Conservation (phyloP, 768 basidiomycete species). For the Serendipita indica region DNA sequence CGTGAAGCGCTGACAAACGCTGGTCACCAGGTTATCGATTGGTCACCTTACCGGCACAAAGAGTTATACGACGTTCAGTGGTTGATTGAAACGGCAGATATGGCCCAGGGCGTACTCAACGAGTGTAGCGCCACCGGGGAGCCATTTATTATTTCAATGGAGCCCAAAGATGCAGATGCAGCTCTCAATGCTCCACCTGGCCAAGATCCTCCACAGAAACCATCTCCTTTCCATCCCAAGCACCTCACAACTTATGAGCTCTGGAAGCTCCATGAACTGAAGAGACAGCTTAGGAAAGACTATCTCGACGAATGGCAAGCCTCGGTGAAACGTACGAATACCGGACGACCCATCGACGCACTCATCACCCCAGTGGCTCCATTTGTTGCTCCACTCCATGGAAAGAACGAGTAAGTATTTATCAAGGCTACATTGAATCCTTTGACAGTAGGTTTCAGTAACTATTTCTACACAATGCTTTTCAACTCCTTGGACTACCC, state of each 20-base stretch:
- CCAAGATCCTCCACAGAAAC: slow-evolving; percentile 8
- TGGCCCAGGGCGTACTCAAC: slow-evolving; percentile 29
- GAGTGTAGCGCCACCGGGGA: slow-evolving; percentile 28
- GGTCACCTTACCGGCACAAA: slow-evolving; percentile 41
- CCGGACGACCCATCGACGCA: slow-evolving; percentile 61
- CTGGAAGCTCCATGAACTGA: slow-evolving; percentile 50
- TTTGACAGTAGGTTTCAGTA: slow-evolving; percentile 4
- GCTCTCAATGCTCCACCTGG: background rate
- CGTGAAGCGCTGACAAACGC: slow-evolving; percentile 42
- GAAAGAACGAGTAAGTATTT: slow-evolving; percentile 33
- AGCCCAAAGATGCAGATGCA: background rate
- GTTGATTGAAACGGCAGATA: slow-evolving; percentile 20
- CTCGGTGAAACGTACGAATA: slow-evolving; percentile 37
- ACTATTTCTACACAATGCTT: slow-evolving; percentile 36
- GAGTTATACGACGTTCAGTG: slow-evolving; percentile 27
- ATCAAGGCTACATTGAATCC: slow-evolving; percentile 29
- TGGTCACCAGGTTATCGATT: slow-evolving; percentile 61
- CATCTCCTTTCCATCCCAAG: slow-evolving; percentile 7
- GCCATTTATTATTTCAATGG: slow-evolving; percentile 29
- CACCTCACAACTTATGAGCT: slow-evolving; percentile 39
- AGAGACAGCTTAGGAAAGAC: slow-evolving; percentile 34
- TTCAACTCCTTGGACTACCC: slow-evolving; percentile 61
- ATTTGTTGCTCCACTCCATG: slow-evolving; percentile 49
- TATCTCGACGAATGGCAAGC: slow-evolving; percentile 51
- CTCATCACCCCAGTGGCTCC: slow-evolving; percentile 53